Conservation (phyloP, 305 asterid species). For the Solanum chacoense region DNA sequence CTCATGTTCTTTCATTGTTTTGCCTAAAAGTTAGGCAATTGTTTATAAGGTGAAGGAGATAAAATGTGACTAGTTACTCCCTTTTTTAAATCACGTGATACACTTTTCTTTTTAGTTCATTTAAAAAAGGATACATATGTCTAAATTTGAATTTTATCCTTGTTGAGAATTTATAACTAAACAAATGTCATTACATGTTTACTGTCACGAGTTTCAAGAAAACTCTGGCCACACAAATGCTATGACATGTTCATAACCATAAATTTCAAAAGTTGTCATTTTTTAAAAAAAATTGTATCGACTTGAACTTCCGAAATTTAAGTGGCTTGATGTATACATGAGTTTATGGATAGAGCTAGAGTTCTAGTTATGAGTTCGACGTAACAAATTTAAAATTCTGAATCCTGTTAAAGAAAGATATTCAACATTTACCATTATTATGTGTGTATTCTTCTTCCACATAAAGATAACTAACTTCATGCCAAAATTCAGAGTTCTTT, state of each 20-base stretch:
- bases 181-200: not conserved
- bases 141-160: rapidly evolving
- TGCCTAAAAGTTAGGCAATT: too few species aligned
- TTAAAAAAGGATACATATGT: not conserved
- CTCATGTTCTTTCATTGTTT: not conserved
- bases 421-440: not conserved
- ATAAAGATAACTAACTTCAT: not conserved
- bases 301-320: too few species aligned
- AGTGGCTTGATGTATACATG: not conserved
- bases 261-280: not conserved
- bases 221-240: not conserved
- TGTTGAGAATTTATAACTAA: not conserved
- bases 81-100: not conserved
- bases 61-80: rapidly evolving
- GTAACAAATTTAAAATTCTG: too few species aligned
- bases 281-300: too few species aligned
- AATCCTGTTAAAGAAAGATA: too few species aligned
- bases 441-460: not conserved
- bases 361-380: not conserved
- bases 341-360: not conserved
- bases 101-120: not conserved
- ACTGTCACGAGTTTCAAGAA: not conserved
- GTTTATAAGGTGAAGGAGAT: not conserved
- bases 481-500: not conserved
- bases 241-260: not conserved